Evolutionary conservation across 116 monocot genomes (phyloP).

Genomic region (Iris pallida): DNA sequence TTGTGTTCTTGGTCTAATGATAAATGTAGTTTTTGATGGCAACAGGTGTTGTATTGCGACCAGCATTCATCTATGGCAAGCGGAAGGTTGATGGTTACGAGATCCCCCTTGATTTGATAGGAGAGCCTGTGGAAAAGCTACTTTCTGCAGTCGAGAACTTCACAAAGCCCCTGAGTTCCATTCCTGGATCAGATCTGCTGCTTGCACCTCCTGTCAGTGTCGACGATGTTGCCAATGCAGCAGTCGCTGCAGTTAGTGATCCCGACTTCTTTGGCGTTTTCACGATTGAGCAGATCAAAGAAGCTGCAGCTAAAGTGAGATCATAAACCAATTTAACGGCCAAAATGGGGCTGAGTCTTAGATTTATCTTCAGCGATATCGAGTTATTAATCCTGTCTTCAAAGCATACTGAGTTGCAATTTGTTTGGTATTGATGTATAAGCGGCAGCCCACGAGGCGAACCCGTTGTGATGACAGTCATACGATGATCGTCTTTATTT

Average conservation of each 20-base stretch:
- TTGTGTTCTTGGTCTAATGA: too few relatives aligned
- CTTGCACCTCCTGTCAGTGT: conserved; percentile 87
- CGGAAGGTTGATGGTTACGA: conserved; percentile 75
- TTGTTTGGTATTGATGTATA: too few relatives aligned
- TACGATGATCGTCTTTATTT: too few relatives aligned
- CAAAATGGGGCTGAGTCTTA: too few relatives aligned
- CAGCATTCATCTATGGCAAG: conserved; percentile 94
- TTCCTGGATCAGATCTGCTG: conserved; percentile 83
- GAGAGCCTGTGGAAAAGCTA: conserved; percentile 76
- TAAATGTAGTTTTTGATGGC: too few relatives aligned
- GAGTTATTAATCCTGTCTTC: too few relatives aligned
- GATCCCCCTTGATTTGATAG: conserved; percentile 74
- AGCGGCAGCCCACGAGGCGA: too few relatives aligned
- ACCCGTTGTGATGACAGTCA: too few relatives aligned
- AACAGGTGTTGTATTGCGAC: conserved; percentile 81
- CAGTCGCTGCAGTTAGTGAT: conserved; percentile 58
- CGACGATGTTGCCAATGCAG: conserved; percentile 79
- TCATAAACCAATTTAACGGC: conserved; percentile 4
- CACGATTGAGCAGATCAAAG: conserved; percentile 90
- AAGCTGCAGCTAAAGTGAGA: conserved; percentile 77
- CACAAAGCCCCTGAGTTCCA: conserved; percentile 51
- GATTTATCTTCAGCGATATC: too few relatives aligned
- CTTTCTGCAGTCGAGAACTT: conserved; percentile 58
- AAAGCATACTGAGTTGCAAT: too few relatives aligned
- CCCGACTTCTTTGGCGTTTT: conserved; percentile 88